These are phyloP conservation scores for Elongisporangium senticosum DNA, from an alignment of 352 stramenopile genomes.

Conservation along the genomic window DNA sequence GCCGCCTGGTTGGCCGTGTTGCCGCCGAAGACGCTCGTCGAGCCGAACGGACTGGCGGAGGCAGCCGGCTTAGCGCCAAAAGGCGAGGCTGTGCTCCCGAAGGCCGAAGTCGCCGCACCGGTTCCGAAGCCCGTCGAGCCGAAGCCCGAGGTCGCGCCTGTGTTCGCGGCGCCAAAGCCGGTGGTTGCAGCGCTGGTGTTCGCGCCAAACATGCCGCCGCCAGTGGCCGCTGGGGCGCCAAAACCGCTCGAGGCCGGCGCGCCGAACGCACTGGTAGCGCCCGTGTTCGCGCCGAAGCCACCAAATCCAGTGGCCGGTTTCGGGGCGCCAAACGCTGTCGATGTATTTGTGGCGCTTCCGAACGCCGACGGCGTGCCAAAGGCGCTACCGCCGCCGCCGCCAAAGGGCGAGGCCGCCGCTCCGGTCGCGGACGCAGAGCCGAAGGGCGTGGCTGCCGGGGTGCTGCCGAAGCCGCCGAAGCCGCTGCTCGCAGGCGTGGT, in stretches of 20 bases:
- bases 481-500: slow-evolving; percentile 30
- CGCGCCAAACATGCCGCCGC: slow-evolving; percentile 24
- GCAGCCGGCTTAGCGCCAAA: slow-evolving; percentile 52
- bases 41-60: slow-evolving; percentile 53
- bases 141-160: slow-evolving; percentile 27
- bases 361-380: slow-evolving; percentile 40
- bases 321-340: slow-evolving; percentile 28
- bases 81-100: slow-evolving; percentile 30
- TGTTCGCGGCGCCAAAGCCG: slow-evolving; percentile 17
- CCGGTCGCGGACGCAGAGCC: slow-evolving; percentile 10
- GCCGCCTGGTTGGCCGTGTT: slow-evolving; percentile 20
- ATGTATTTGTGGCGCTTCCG: slow-evolving; percentile 20
- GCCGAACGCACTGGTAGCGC: neutral
- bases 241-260: neutral
- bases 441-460: slow-evolving; percentile 10
- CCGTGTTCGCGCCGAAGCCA: slow-evolving; percentile 17
- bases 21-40: slow-evolving; percentile 45
- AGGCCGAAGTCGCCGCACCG: slow-evolving; percentile 11
- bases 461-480: slow-evolving; percentile 41
- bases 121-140: slow-evolving; percentile 21
- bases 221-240: slow-evolving; percentile 17
- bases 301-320: slow-evolving; percentile 30
- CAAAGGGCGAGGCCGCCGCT: slow-evolving; percentile 45
- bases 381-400: slow-evolving; percentile 25
- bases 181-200: slow-evolving; percentile 12